These are phyloP conservation scores for Hymenoscyphus scutula DNA, from an alignment of 2,329 filamentous ascomycete species.

Conservation along the genomic window DNA sequence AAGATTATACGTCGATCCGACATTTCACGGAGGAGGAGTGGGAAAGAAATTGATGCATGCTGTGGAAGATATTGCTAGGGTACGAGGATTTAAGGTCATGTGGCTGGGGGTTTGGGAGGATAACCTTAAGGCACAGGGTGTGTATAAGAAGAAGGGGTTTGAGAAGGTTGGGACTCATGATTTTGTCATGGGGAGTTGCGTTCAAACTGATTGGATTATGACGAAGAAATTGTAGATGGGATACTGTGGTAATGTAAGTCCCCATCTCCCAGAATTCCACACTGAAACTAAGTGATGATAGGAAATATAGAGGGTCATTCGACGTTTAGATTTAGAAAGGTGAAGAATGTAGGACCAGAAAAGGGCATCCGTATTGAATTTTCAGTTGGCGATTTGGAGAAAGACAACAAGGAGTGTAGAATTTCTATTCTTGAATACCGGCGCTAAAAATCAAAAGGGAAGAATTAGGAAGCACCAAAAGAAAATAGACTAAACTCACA, in stretches of 20 bases:
- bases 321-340: no score
- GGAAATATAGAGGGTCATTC: no score
- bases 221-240: conserved; percentile 34
- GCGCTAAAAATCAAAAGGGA: no score
- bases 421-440: no score
- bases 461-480: no score
- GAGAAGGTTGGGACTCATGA: conserved; percentile 41
- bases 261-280: no score
- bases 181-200: conserved; percentile 42
- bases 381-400: no score
- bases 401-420: no score
- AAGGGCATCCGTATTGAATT: no score
- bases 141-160: conserved; percentile 45
- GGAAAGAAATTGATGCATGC: conserved; percentile 37
- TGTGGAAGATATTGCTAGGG: conserved; percentile 38
- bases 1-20: conserved; percentile 42
- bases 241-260: not conserved
- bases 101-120: conserved; percentile 51
- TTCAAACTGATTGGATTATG: conserved; percentile 46
- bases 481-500: no score
- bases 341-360: no score
- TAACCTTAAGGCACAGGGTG: conserved; percentile 40
- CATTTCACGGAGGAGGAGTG: conserved; percentile 40
- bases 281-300: no score
- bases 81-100: conserved; percentile 40